phyloP scores from a whole-genome alignment of 1,139 yeast genomes.

The Yamadazyma dushanensis region DNA sequence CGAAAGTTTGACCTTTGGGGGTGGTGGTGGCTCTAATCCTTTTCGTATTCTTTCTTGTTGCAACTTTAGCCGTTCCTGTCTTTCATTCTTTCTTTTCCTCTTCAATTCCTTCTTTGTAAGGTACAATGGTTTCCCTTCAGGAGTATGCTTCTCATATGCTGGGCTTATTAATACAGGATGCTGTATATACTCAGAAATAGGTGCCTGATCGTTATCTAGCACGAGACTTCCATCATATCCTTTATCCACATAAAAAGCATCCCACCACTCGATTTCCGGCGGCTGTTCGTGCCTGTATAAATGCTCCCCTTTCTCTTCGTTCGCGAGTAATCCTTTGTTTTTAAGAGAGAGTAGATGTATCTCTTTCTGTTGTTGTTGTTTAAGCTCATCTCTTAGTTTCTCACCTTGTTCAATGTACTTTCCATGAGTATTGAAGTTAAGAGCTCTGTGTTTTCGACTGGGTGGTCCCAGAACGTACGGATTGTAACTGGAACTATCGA shows the following conservation, averaged over 20 bases:
- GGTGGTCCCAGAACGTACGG: conserved; percentile 48
- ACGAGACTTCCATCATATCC: conserved; percentile 20
- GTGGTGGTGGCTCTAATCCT: conserved; percentile 86
- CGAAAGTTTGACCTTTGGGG: conserved; percentile 80
- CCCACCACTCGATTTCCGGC: conserved; percentile 85
- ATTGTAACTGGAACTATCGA: conserved; percentile 38
- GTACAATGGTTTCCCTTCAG: conserved; percentile 45
- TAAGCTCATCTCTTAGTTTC: conserved; percentile 34
- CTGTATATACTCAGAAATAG: conserved; percentile 65
- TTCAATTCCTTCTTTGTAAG: conserved; percentile 79
- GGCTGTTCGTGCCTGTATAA: conserved; percentile 48
- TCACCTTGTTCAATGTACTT: conserved; percentile 61
- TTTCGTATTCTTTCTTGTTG: conserved; percentile 74
- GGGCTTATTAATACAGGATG: conserved; percentile 60
- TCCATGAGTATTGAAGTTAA: conserved; percentile 59
- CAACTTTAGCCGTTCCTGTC: conserved; percentile 65
- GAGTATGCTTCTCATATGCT: conserved; percentile 50
- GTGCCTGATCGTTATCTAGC: conserved; percentile 43
- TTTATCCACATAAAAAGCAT: conserved; percentile 47
- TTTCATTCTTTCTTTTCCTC: conserved; percentile 67
- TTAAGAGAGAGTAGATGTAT: conserved; percentile 17
- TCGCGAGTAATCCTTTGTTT: conserved; percentile 48
- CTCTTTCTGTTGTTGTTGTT: conserved; percentile 19
- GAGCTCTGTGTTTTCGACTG: conserved; percentile 26
- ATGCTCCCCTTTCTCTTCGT: conserved; percentile 52